phyloP scores from a whole-genome alignment of 2,329 filamentous ascomycete species.

The Talaromyces sp. region DNA sequence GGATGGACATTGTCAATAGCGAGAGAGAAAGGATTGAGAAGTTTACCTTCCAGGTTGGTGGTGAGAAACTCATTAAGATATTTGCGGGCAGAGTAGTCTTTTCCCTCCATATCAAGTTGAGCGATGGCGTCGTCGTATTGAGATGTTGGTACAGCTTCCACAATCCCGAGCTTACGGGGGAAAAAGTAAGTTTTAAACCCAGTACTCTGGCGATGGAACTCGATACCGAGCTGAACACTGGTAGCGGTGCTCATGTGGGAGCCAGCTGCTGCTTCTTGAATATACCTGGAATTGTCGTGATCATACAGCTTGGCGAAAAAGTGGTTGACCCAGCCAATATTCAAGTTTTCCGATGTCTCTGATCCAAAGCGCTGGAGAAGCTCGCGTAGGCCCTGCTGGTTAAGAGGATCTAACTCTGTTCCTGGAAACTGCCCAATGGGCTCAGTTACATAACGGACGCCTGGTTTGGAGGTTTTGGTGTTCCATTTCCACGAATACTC shows the following conservation, averaged over 20 bases:
- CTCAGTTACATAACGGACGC: not conserved
- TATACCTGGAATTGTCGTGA: not conserved
- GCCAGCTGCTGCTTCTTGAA: not conserved
- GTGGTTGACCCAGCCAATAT: not conserved
- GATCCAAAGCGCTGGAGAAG: not conserved
- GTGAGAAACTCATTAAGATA: not conserved
- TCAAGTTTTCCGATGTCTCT: not conserved
- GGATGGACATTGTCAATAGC: not conserved
- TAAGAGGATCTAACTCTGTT: not conserved
- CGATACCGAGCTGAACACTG: not conserved
- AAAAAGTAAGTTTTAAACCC: not conserved
- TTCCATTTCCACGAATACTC: conserved; percentile 1
- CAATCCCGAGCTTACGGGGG: not conserved
- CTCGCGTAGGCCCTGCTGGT: not conserved
- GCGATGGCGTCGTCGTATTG: not conserved
- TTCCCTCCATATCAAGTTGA: not conserved
- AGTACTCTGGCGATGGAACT: not conserved
- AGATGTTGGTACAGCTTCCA: not conserved
- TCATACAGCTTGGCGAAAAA: not conserved
- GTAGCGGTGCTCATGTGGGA: not conserved
- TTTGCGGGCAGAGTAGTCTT: not conserved
- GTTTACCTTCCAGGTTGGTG: not conserved
- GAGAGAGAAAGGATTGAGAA: not conserved
- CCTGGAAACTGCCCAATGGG: not conserved
- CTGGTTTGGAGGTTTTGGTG: not conserved